Percentiles rank a stretch among this genome's conserved stretches.
Conservation (phyloP, 2,329 filamentous ascomycete genomes). For the Bipolaris sorokiniana region DNA sequence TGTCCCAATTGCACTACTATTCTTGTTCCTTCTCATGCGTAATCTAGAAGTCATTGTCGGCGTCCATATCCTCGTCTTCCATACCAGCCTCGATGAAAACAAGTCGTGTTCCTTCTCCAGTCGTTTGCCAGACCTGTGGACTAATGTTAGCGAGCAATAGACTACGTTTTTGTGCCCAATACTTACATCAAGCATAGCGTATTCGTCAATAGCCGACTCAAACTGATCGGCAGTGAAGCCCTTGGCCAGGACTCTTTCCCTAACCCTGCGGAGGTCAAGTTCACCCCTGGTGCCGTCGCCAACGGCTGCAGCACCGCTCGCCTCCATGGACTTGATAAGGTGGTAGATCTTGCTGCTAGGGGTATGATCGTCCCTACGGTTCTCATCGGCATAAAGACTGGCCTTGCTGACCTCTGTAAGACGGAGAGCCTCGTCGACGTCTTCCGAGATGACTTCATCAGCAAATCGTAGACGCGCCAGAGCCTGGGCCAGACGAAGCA, state of each 20-base stretch:
- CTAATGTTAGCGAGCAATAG: constrained; percentile 37
- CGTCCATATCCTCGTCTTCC: constrained; percentile 53
- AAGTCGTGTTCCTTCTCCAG: constrained; percentile 59
- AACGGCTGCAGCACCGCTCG: constrained; percentile 80
- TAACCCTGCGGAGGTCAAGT: constrained; percentile 84
- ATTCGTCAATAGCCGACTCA: constrained; percentile 84
- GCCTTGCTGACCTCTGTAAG: constrained; percentile 94
- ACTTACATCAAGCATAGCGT: constrained; percentile 85
- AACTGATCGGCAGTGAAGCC: constrained; percentile 97
- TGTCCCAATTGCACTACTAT: constrained; percentile 19
- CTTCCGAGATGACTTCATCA: constrained; percentile 81
- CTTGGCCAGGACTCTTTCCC: constrained; percentile 91
- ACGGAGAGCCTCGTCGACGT: constrained; percentile 93
- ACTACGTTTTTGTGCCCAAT: background rate
- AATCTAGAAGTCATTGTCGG: constrained; percentile 44
- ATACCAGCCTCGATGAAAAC: constrained; percentile 62
- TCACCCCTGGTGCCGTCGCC: constrained; percentile 75
- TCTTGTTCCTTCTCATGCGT: constrained; percentile 12
- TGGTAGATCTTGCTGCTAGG: constrained; percentile 93
- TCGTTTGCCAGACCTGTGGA: constrained; percentile 61
- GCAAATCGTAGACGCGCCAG: constrained; percentile 91
- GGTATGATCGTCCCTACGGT: constrained; percentile 68
- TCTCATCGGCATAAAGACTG: constrained; percentile 76
- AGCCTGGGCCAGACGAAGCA: constrained; percentile 91
- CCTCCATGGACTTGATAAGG: constrained; percentile 85